Percentiles rank a stretch among this genome's conserved stretches.
Conservation (phyloP, 164 flowering plant genomes). For the Brasenia schreberi region DNA sequence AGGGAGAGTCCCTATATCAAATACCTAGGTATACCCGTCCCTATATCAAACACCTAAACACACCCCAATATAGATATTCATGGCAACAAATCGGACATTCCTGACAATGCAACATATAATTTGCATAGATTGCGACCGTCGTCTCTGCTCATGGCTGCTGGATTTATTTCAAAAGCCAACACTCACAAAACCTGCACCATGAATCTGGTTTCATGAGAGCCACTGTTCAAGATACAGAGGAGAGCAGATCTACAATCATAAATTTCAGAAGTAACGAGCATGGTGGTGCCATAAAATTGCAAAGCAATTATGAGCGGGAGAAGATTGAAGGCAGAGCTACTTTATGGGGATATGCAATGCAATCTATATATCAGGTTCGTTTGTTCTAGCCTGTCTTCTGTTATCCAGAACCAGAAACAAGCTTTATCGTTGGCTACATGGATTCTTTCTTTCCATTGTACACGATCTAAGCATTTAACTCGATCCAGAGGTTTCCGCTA, state of each 20-base stretch:
- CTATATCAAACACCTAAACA: no score
- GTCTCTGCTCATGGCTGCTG: conserved; percentile 41
- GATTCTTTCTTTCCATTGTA: not conserved
- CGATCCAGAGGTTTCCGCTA: not conserved
- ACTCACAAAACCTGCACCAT: conserved; percentile 7
- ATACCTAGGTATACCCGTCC: no score
- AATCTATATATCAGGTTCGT: conserved; percentile 34
- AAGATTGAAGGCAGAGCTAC: conserved; percentile 26
- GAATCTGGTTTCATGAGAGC: not conserved
- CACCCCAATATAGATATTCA: no score
- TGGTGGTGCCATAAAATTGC: conserved; percentile 15
- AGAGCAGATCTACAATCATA: conserved; percentile 4
- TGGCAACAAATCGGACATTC: no score
- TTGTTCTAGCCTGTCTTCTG: not conserved
- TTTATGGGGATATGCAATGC: conserved; percentile 48
- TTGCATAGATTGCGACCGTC: conserved; percentile 23
- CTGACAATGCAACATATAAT: no score
- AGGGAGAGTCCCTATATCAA: no score
- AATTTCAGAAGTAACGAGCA: conserved; percentile 11
- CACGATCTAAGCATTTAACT: not conserved
- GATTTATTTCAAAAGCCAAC: conserved; percentile 6
- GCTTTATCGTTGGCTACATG: not conserved
- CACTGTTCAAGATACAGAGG: conserved; percentile 8
- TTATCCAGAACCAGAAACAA: not conserved
- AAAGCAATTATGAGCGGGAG: conserved; percentile 20